Conservation (phyloP, 768 basidiomycete genomes). For the Rhodotorula babjevae region DNA sequence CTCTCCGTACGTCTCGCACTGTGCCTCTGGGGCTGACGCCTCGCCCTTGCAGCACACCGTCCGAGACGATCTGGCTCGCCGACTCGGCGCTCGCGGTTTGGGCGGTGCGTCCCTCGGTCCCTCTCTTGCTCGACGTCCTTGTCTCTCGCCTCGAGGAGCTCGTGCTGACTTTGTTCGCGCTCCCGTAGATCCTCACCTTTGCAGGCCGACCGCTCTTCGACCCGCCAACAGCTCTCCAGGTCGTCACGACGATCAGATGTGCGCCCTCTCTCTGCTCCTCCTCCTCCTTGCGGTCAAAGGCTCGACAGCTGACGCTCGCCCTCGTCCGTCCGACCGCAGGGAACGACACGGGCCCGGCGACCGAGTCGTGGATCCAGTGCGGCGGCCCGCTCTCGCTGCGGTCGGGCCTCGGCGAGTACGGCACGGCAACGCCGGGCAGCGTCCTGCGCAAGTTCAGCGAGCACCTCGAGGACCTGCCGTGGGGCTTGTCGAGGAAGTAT, state of each 20-base stretch:
- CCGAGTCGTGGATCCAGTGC: not conserved
- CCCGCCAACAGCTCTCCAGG: not conserved
- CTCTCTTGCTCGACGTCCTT: too few relatives aligned
- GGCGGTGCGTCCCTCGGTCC: not conserved
- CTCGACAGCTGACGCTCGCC: not conserved
- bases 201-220: not conserved
- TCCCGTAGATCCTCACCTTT: not conserved
- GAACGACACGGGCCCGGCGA: not conserved
- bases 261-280: not conserved
- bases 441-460: slow-evolving; percentile 1
- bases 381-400: not conserved
- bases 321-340: not conserved
- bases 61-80: not conserved
- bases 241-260: not conserved
- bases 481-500: slow-evolving; percentile 2
- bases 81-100: not conserved
- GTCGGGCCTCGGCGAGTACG: not conserved
- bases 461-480: not conserved
- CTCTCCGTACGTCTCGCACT: not conserved
- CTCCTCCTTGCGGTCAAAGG: too few relatives aligned
- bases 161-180: too few relatives aligned
- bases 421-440: not conserved
- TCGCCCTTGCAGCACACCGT: not conserved
- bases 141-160: not conserved
- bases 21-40: not conserved